Evolutionary conservation across 345 rosid genomes (phyloP), one percentile per base, ranked within the genome.

Genomic region (Moricandia arvensis): DNA sequence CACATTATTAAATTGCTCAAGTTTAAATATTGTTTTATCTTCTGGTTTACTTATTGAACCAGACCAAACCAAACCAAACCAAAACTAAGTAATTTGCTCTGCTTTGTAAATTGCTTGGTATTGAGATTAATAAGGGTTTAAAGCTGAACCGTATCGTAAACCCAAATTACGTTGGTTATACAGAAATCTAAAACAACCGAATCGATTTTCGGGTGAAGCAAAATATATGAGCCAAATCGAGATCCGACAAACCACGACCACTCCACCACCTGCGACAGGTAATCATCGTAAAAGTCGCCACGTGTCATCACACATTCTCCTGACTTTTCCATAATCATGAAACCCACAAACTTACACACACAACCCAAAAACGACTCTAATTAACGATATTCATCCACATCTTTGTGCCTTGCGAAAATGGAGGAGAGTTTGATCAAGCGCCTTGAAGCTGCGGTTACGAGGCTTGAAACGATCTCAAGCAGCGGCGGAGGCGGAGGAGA

Each of bases 391-490:
- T 49, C 33, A 54, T 41, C 35, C 59, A 75, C 69, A 71, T 80
- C 80, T 27, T 3, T 79, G 49, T 8, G 47, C 11, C 29, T 60
- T 68, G 29, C 67, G 71, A 53, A 31, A 75, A 95, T 95, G 99
- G 98, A 92, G 59, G 91, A 79, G 83, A 85, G 80, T 83, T 81
- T 95, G 83, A 81, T 90, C 17, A 78, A 79, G 75, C 81, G 98
- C 73, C 81, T 95, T 27, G 99, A 95, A 70, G 86, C 89, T 59
- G 97, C 97, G 68, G 98, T 95, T 68, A 74, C 80, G 64, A 85
- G 91, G 75, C 79, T 95, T 55, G 98, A 92, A 80, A 81, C 83
- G 62, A 45, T 92, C n/a, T 86, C 97, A 1, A 59, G 63, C 13
- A 45, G 34, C 16, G 80, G 47, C 16, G 51, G 51, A 6, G 51